Base-by-base conservation (phyloP, 2,329 filamentous ascomycete genomes). In the Ophiostoma sp. region DNA sequence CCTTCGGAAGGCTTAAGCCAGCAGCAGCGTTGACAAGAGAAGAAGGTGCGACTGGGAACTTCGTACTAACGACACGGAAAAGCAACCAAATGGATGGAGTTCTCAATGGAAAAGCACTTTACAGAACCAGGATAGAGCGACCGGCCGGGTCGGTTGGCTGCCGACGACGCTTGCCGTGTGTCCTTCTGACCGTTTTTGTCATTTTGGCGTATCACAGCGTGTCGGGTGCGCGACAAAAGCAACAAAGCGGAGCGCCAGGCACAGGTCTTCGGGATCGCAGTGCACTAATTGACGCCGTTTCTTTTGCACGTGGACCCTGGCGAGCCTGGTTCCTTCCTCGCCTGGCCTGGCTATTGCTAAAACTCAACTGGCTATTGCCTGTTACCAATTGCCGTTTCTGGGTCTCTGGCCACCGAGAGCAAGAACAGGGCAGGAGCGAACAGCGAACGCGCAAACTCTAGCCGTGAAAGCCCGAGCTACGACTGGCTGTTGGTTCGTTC, bases 101-200 rank as follows among this genome's bases (percentile, higher is more conserved):
- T 22, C 48, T n/a, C 6, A n/a, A 50, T 28, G 52, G 11, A 12
- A 66, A 48, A 15, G 11, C 55, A 39, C 31, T 33, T 50, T 19
- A 28, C 31, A n/a, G 42, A 22, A 42, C 7, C 15, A n/a, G n/a
- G n/a, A n/a, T 22, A 5, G 50, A 28, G 31, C 31, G 36, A 36
- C 17, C 42, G n/a, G 68, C 57, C 68, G 48, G 68, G n/a, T 70
- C 50, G 48, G 68, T 70, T 55, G 33, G 50, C n/a, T 70, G 64
- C 64, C 64, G 64, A 50, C 28, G 2, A 69, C 42, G 42, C 59
- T 42, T 64, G 33, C 59, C 59, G 33, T 9, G 36, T 64, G 39
- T 17, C 63, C 31, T 33, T 36, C 57, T 61, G 31, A 39, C 57
- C 31, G 17, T 48, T 45, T 52, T 19, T 22, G 48, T n/a, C 19